Conservation (phyloP, 371 early-diverging fungal genomes). For the Vairimorpha necatrix region DNA sequence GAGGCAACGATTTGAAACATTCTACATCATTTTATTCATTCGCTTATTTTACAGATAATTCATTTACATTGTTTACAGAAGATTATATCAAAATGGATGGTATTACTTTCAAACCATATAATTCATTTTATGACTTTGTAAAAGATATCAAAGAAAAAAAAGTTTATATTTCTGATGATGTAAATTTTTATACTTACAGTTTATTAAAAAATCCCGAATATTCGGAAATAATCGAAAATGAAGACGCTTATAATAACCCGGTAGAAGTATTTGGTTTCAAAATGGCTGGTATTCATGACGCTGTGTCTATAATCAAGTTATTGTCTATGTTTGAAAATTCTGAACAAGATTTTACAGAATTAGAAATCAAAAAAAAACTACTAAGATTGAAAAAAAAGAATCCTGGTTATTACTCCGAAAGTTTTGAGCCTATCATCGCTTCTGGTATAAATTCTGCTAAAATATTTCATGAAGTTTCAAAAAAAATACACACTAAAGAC, state of each 20-base stretch:
- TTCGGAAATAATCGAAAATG: slow-evolving; percentile 12
- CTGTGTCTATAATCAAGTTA: slow-evolving; percentile 76
- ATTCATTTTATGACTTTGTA: slow-evolving; percentile 42
- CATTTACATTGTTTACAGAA: slow-evolving; percentile 73
- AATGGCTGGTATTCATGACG: slow-evolving; percentile 82
- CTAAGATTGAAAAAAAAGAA: slow-evolving; percentile 68
- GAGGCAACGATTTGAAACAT: slow-evolving; percentile 89
- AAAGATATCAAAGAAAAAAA: slow-evolving; percentile 4
- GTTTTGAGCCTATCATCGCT: slow-evolving; percentile 90
- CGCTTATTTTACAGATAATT: slow-evolving; percentile 70
- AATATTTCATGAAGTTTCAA: slow-evolving; percentile 87
- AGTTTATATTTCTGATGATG: slow-evolving; percentile 64
- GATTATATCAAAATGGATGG: slow-evolving; percentile 68
- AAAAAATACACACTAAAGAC: slow-evolving; percentile 69
- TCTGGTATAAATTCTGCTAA: slow-evolving; percentile 90
- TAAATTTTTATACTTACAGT: slow-evolving; percentile 65
- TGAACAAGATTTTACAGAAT: slow-evolving; percentile 68
- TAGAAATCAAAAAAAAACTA: slow-evolving; percentile 73
- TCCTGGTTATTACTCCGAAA: slow-evolving; percentile 68
- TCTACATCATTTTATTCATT: slow-evolving; percentile 94
- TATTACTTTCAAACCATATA: slow-evolving; percentile 41
- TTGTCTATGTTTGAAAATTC: slow-evolving; percentile 90
- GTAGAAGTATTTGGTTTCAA: slow-evolving; percentile 83
- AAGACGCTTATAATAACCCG: slow-evolving; percentile 70
- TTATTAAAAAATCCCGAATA: slow-evolving; percentile 18